Percentiles rank a stretch among this genome's conserved stretches.
Conservation (phyloP, 306 rosid species). For the Trifolium pratense region DNA sequence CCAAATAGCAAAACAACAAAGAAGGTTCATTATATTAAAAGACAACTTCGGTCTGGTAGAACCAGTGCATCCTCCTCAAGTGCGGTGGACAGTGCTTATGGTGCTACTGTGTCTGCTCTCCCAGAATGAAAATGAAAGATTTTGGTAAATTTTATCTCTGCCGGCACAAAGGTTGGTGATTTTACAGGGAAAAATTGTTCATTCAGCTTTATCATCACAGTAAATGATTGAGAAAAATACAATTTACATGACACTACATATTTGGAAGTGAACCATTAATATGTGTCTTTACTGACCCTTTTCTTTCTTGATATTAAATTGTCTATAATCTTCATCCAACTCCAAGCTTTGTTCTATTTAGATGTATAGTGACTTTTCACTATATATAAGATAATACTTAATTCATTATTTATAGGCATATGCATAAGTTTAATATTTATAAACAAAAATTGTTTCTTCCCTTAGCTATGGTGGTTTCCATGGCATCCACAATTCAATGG, state of each 20-base stretch:
- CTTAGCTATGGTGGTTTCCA: neutral
- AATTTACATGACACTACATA: neutral
- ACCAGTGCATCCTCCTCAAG: neutral
- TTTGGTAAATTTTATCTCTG: neutral
- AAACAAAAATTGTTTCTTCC: neutral
- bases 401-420: neutral
- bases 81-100: neutral
- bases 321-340: neutral
- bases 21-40: neutral
- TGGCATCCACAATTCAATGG: neutral
- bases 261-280: conserved; percentile 1
- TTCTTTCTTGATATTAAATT: neutral
- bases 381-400: neutral
- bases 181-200: neutral
- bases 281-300: neutral
- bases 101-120: neutral
- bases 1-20: neutral
- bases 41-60: neutral
- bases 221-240: neutral
- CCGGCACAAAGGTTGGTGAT: neutral
- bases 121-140: neutral
- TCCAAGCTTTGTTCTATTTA: neutral
- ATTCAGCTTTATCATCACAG: conserved; percentile 6
- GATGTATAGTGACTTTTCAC: neutral
- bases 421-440: neutral